Percentiles rank a stretch among this genome's conserved stretches.
Conservation (phyloP, 169 alveolate species). For the Toxoplasma gondii region DNA sequence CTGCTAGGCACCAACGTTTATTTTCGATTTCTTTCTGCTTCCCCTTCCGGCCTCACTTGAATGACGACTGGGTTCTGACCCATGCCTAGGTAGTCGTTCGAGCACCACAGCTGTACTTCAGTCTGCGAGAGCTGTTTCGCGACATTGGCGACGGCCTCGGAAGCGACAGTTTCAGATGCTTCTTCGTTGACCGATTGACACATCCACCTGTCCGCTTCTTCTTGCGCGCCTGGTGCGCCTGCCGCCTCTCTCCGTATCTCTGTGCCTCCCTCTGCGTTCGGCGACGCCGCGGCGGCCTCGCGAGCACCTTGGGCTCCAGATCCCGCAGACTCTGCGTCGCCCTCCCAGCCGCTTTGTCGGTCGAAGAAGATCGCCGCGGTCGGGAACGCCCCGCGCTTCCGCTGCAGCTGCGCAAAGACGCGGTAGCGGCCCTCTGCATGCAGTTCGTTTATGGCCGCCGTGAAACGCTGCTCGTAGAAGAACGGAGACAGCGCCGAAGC, state of each 20-base stretch:
- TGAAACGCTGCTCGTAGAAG: constrained; percentile 20
- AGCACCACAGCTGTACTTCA: constrained; percentile 74
- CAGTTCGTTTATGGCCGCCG: constrained; percentile 9
- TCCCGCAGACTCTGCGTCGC: background rate
- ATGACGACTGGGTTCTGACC: constrained; percentile 84
- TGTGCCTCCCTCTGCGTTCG: constrained; percentile 10
- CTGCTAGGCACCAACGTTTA: too few species aligned
- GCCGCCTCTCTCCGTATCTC: constrained; percentile 36
- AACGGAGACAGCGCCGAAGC: background rate
- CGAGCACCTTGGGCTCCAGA: background rate
- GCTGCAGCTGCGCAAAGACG: constrained; percentile 55
- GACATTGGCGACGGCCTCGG: background rate
- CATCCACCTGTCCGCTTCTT: background rate
- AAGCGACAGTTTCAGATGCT: too few species aligned
- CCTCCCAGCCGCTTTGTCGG: background rate
- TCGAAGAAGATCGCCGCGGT: constrained; percentile 37
- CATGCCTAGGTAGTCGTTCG: constrained; percentile 89
- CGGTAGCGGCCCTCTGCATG: constrained; percentile 64
- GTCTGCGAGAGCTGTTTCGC: background rate
- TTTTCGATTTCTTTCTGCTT: background rate
- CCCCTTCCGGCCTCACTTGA: constrained; percentile 55
- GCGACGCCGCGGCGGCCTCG: too few species aligned
- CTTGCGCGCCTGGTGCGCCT: background rate
- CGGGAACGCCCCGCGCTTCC: constrained; percentile 44
- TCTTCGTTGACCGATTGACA: background rate